Percentiles rank a stretch among this genome's conserved stretches.
Evolutionary conservation across 78 protist genomes (phyloP).

Genomic region (Dictyostelium citrinum): DNA sequence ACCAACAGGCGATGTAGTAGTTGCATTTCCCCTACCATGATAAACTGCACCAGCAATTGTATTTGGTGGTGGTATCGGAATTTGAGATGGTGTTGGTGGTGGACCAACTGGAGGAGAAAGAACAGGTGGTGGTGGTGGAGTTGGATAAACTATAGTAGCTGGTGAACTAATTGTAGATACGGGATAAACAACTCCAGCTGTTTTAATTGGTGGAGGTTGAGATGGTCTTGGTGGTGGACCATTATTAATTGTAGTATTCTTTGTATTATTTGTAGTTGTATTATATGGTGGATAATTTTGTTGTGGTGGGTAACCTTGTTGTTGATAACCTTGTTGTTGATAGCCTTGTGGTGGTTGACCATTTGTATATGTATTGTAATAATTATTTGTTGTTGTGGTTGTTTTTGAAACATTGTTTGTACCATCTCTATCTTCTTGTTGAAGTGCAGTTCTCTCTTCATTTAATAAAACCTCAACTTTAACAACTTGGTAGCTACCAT

Average conservation of each 20-base stretch:
- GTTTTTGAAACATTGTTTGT: not conserved
- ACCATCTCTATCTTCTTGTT: not conserved
- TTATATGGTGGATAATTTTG: not conserved
- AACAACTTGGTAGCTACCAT: slow-evolving; percentile 70
- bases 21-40: not conserved
- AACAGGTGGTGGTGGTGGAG: not conserved
- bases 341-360: not conserved
- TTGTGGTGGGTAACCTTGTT: not conserved
- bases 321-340: not conserved
- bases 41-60: not conserved
- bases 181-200: not conserved
- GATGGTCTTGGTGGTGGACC: not conserved
- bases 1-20: not conserved
- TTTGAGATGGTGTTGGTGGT: not conserved
- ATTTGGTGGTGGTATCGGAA: not conserved
- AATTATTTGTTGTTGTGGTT: not conserved
- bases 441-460: slow-evolving; percentile 30
- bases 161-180: not conserved
- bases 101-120: not conserved
- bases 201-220: not conserved
- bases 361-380: not conserved
- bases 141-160: not conserved
- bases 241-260: not conserved
- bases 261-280: not conserved
- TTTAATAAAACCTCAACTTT: slow-evolving; percentile 53